These are phyloP conservation scores for Cyanidium caldarium DNA, from an alignment of 23 red algal genomes.

Conservation along the genomic window DNA sequence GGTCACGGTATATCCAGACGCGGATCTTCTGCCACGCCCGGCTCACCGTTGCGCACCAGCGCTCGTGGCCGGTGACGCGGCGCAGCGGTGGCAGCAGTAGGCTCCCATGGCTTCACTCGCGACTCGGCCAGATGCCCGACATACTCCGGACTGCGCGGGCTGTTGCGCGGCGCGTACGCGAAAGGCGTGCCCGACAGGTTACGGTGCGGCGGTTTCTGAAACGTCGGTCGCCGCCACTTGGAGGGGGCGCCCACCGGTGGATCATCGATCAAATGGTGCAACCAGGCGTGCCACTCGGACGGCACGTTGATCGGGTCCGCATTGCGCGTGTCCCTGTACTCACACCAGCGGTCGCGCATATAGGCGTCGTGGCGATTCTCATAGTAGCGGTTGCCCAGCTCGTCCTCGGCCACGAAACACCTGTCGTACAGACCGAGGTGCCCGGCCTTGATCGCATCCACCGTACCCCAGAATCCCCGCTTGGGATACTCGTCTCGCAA, in stretches of 20 bases:
- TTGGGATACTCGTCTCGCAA: not conserved
- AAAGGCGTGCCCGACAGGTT: not conserved
- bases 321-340: slow-evolving; percentile 55
- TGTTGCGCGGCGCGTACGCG: slow-evolving; percentile 4
- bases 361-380: slow-evolving; percentile 38
- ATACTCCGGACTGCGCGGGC: not conserved
- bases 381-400: slow-evolving; percentile 79
- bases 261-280: slow-evolving; percentile 7
- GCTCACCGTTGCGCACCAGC: no score
- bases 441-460: slow-evolving; percentile 62
- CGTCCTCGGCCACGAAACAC: slow-evolving; percentile 55
- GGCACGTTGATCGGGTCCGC: slow-evolving; percentile 48
- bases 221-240: not conserved
- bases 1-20: no score
- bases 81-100: no score
- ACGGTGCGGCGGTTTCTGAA: slow-evolving; percentile 2
- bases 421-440: slow-evolving; percentile 28
- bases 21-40: no score
- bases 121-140: not conserved
- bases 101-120: not conserved
- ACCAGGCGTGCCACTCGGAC: slow-evolving; percentile 48
- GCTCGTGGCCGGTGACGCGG: no score
- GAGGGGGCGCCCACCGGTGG: not conserved
- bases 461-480: slow-evolving; percentile 86
- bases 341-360: slow-evolving; percentile 80